Base-by-base conservation (phyloP, 2,329 filamentous ascomycete genomes). In the Delphinella strobiligena region DNA sequence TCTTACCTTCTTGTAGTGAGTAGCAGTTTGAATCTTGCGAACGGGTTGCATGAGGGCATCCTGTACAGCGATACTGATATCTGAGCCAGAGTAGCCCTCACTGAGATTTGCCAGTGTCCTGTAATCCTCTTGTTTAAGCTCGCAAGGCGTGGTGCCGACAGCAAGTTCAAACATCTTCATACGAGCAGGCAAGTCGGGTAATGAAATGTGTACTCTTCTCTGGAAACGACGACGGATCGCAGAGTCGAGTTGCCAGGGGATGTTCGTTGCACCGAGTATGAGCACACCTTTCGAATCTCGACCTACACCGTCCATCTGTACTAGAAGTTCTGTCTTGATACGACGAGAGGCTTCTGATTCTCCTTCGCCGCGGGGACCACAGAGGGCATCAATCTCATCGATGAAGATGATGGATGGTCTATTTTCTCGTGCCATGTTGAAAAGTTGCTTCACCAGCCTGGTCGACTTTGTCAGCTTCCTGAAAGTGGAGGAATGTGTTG, bases 291-390 rank as follows among this genome's bases (percentile, higher is more conserved):
- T 87, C 46, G 82, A 89, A 62, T 98, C 91, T 47, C 93, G 89
- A 47, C 91, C 93, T 8, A 98, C 91, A 64, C 91, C 93, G 53
- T 98, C 91, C 91, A 98, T 98, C 63, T 98, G 91, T 14, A 98
- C 89, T 11, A 98, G 78, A 54, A 98, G 78, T 62, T 98, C 91
- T 1, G 91, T 98, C 67, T 98, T 98, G 71, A 98, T 98, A 59
- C 91, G 82, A 45, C 91, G 77, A 38, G 88, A 95, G 1, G 93
- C 91, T 69, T 98, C 91, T 1, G 88, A 95, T 67, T 98, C 93
- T 58, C 91, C 91, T 71, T 98, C 91, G 35, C 78, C 78, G 54
- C 91, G 78, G 7, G 89, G 88, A 0, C 91, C 91, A 57, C 91
- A 96, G 2, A 98, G 78, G 4, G 91, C 91, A 60, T 98, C 91